These are phyloP conservation scores for Termitomyces sp. DNA, from an alignment of 1,284 basidiomycete species.

Conservation along the genomic window DNA sequence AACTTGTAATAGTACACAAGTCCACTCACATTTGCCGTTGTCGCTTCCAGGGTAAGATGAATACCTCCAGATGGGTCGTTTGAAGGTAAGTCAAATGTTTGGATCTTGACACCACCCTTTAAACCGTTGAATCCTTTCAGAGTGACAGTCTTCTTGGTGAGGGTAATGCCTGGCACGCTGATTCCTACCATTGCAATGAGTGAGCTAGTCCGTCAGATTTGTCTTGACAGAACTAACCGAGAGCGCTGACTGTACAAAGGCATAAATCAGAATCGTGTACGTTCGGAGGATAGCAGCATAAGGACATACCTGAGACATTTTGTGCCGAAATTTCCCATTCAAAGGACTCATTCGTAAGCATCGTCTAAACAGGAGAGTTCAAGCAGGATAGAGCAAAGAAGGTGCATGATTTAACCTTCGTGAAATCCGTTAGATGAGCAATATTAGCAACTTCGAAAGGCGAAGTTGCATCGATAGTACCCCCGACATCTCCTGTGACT, in stretches of 20 bases:
- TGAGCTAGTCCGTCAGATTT: conserved; percentile 8
- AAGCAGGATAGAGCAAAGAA: not conserved
- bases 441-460: conserved; percentile 61
- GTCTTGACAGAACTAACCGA: conserved; percentile 34
- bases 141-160: conserved; percentile 57
- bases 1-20: not conserved
- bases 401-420: conserved; percentile 37
- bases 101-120: conserved; percentile 57
- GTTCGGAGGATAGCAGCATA: not conserved
- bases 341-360: conserved; percentile 67
- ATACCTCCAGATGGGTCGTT: conserved; percentile 78
- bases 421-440: conserved; percentile 60
- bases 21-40: conserved; percentile 51
- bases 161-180: conserved; percentile 47
- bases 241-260: conserved; percentile 38
- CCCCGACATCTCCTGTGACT: conserved; percentile 59
- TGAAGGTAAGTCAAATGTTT: conserved; percentile 68
- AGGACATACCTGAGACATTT: conserved; percentile 50
- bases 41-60: conserved; percentile 59
- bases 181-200: conserved; percentile 37
- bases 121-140: conserved; percentile 73
- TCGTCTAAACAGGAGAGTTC: conserved; percentile 26
- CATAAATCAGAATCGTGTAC: conserved; percentile 5
- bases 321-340: conserved; percentile 71
- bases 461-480: conserved; percentile 49